These are phyloP conservation scores for Penicillium waksmanii DNA, from an alignment of 495 filamentous ascomycete species.

Conservation along the genomic window DNA sequence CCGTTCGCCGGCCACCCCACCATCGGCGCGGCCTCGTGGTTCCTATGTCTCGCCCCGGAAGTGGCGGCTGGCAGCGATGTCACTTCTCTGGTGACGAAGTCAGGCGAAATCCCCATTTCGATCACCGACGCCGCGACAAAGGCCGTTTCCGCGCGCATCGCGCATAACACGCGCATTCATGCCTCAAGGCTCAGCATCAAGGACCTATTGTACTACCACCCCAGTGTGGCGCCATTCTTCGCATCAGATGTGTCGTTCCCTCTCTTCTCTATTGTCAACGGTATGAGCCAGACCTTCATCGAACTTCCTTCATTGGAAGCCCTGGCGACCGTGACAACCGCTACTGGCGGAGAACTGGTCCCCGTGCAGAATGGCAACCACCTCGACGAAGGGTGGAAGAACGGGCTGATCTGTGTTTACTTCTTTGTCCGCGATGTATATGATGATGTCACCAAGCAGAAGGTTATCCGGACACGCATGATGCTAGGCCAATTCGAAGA, in stretches of 20 bases:
- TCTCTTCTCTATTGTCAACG: constrained; percentile 49
- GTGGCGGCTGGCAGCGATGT: constrained; percentile 25
- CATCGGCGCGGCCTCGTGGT: constrained; percentile 67
- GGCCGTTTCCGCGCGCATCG: constrained; percentile 58
- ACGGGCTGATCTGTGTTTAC: constrained; percentile 56
- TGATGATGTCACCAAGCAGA: constrained; percentile 30
- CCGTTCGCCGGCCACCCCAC: constrained; percentile 82
- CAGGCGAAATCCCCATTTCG: constrained; percentile 60
- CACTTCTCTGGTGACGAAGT: constrained; percentile 59
- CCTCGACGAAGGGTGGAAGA: constrained; percentile 64
- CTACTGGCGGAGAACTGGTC: constrained; percentile 28
- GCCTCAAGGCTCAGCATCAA: constrained; percentile 25
- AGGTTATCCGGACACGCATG: constrained; percentile 45
- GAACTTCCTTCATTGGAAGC: constrained; percentile 50
- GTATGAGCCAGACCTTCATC: constrained; percentile 71
- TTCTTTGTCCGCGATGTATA: constrained; percentile 58
- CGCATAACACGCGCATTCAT: constrained; percentile 71
- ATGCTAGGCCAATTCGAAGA: constrained; percentile 65
- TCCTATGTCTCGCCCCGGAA: constrained; percentile 39
- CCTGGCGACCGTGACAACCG: constrained; percentile 33
- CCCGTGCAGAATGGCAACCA: constrained; percentile 15
- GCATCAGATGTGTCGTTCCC: constrained; percentile 24
- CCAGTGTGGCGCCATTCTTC: constrained; percentile 33
- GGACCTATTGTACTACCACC: constrained; percentile 39
- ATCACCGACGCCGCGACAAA: constrained; percentile 25